Evolutionary conservation across 805 yeast species (phyloP), one percentile per base, ranked within the genome.

Genomic region (Ogataea methanolica): DNA sequence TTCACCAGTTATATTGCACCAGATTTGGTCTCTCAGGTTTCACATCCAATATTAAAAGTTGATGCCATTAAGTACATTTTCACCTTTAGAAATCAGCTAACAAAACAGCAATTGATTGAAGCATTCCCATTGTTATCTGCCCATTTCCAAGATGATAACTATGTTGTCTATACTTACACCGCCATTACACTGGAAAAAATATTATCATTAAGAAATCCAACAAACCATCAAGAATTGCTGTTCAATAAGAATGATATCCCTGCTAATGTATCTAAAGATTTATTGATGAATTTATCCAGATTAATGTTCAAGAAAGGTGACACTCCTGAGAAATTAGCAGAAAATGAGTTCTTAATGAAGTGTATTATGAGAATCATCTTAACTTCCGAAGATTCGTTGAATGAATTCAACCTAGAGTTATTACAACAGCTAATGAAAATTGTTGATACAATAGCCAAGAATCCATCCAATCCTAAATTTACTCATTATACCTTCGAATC

Each of bases 381-480:
- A 43, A 79, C 90, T 16, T 77, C 89, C 8, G 88, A 86, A 56
- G 88, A 86, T 52, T 68, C 81, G 1, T 61, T 88, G n/a, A 66
- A 66, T 34, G 61, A 69, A 6, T 69, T 76, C 45, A 69, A 77
- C 40, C 56, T 71, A 15, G 76, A 80, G 5, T 62, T 78, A 23
- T 70, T 88, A 35, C 73, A 76, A 33, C 91, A 91, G 61, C 70
- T 92, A 39, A 67, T 91, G 40, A 71, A 76, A 44, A 86, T 94
- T 42, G 73, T 91, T 42, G 74, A 73, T 15, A 78, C 81, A 15
- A 89, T 91, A 46, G 73, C 90, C 22, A 83, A 82, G 57, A 94
- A 94, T 60, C 99, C 99, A 6, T 88, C 98, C 5, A 94, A 94
- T 67, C 99, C 99, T 39, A 80, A 84, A 57, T 94, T 94, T 61